phyloP scores from a whole-genome alignment of 352 stramenopile genomes.

The Blastocystis sp. region DNA sequence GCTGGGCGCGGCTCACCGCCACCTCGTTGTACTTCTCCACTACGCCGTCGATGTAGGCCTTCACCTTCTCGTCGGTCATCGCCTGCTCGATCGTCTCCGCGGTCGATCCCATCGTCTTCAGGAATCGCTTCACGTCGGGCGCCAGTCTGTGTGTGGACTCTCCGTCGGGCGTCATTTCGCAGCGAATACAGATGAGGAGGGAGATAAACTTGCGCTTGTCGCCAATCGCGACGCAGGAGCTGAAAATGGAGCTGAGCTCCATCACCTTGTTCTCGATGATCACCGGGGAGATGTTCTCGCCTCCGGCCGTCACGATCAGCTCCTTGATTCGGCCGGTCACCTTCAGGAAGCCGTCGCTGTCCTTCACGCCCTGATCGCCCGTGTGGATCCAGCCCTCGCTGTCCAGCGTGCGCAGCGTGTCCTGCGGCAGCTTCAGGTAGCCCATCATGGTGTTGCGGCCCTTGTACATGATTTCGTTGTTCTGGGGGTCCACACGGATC shows the following conservation, averaged over 20 bases:
- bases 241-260: constrained; percentile 80
- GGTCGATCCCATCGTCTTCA: constrained; percentile 76
- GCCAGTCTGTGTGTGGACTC: constrained; percentile 81
- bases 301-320: constrained; percentile 83
- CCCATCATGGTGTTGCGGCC: constrained; percentile 79
- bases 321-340: constrained; percentile 75
- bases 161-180: constrained; percentile 80
- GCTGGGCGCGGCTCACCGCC: constrained; percentile 72
- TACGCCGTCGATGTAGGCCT: constrained; percentile 78
- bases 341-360: constrained; percentile 75
- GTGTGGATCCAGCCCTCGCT: constrained; percentile 87
- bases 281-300: constrained; percentile 88
- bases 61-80: constrained; percentile 77
- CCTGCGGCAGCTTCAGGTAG: constrained; percentile 75
- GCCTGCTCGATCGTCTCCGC: constrained; percentile 81
- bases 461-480: constrained; percentile 74
- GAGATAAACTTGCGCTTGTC: constrained; percentile 87
- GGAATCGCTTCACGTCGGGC: constrained; percentile 76
- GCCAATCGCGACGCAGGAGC: constrained; percentile 87
- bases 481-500: constrained; percentile 73
- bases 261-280: constrained; percentile 87
- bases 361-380: constrained; percentile 85
- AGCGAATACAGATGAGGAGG: constrained; percentile 81
- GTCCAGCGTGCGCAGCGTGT: constrained; percentile 84
- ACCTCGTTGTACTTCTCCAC: constrained; percentile 73